Conservation (phyloP, 495 filamentous ascomycete genomes). For the Lasiosphaeria ovina region DNA sequence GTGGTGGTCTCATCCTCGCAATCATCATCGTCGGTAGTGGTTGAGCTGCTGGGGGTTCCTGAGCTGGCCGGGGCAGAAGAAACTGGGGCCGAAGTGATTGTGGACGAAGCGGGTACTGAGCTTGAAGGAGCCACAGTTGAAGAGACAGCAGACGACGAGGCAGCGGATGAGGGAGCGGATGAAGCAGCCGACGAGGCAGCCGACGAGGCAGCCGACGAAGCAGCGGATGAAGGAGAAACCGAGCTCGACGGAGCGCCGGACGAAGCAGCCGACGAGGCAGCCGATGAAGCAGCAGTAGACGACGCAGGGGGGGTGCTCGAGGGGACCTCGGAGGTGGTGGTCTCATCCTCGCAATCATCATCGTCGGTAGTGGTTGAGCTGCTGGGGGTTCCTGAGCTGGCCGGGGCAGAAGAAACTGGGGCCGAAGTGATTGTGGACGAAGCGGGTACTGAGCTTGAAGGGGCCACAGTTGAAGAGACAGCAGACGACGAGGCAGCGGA, state of each 20-base stretch:
- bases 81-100: conserved; percentile 18
- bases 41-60: conserved; percentile 15
- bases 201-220: not conserved
- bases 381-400: conserved; percentile 17
- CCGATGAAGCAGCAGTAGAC: too few species aligned
- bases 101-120: conserved; percentile 7
- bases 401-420: conserved; percentile 8
- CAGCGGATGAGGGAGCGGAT: not conserved
- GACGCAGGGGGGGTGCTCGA: not conserved
- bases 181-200: not conserved
- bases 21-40: conserved; percentile 16
- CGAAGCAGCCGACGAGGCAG: not conserved
- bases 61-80: not conserved
- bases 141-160: conserved; percentile 5
- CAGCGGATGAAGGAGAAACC: not conserved
- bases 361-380: conserved; percentile 9
- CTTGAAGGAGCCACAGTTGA: not conserved
- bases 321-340: not conserved
- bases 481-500: conserved; percentile 3
- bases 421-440: conserved; percentile 18
- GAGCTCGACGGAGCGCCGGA: not conserved
- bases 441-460: not conserved
- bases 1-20: conserved; percentile 9
- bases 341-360: conserved; percentile 8
- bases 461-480: not conserved